Evolutionary conservation across 495 filamentous ascomycete genomes (phyloP), one percentile per base, ranked within the genome.

Genomic region (Penicillium goetzii): DNA sequence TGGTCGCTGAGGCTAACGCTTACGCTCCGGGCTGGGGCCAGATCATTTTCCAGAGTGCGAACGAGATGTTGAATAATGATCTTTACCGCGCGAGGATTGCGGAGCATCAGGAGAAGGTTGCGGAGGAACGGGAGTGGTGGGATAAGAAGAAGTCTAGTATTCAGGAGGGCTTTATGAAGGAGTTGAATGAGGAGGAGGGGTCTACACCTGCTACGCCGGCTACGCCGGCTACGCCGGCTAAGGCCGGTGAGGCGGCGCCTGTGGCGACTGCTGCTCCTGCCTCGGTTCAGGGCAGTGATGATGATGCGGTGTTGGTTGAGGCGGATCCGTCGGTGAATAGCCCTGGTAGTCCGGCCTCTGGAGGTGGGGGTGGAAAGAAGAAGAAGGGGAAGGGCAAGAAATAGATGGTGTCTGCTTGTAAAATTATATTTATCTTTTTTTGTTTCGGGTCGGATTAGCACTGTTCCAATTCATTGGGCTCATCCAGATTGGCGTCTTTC

Each of bases 1-100:
- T 97, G 45, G 92, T 97, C 36, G 84, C 88, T 68, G 95, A 99
- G 89, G 95, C 95, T 57, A 99, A 98, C 71, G 93, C 90, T 25
- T 90, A 97, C 62, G 78, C 83, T 6, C 86, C 91, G 12, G 87
- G 87, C 67, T 99, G 95, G 95, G 95, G 95, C 66, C 89, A 93
- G 69, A 86, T 83, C 26, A 97, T 99, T 71, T 99, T 99, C 83
- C 95, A 99, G 76, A 91, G 89, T 25, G 96, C 95, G 43, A 90
- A 90, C 62, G 90, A 93, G 72, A 93, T 93, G 81, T 83, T 88
- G 58, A 86, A 90, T 62, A 90, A 92, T 67, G 77, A 76, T 8
- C 73, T 84, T 12, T 78, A 90, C 67, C 86, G 88, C 43, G 79
- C 86, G 49, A 82, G 85, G 1, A 76, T 90, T 12, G 80, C 81